Evolutionary conservation across 116 monocot genomes (phyloP), one percentile per base, ranked within the genome.

Genomic region (Trichopus zeylanicus): DNA sequence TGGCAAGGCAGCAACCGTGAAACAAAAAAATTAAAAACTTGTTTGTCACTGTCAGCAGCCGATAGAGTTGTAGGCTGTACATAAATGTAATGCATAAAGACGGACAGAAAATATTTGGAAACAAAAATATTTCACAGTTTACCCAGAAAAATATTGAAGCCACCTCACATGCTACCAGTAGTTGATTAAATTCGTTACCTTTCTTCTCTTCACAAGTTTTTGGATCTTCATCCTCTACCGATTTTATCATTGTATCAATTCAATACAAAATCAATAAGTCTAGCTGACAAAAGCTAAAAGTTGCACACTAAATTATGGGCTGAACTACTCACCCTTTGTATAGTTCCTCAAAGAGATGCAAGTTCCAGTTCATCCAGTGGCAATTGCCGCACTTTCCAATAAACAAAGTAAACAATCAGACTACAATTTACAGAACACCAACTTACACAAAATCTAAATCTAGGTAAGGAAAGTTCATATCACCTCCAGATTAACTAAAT

Each of bases 341-440:
- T 75, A 32, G 76, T 80, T 76, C 95, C 95, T 39, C 95, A 81
- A 61, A 90, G 74, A 75, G 95, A 97, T 56, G 91, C 87, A 69
- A 90, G 84, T 59, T 90, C 90, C 75, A 97, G 62, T 66, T 90
- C 95, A 84, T 97, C 90, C 61, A 97, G 87, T 56, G 95, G 84
- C 62, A 97, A 77, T 63, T 97, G 70, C 11, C 81, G 73, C 46
- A 97, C 78, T 87, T 95, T 70, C 56, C 23, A 57, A 30, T 20
- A 31, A 31, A 20, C 18, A 31, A 32, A 29, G 29, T 20, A 31
- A 33, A 33, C 13, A 55, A 35, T 51, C 42, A 55, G 54, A 59
- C 60, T 63, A 6, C 26, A 53, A 19, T n/a, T 52, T 66, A 19
- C 1, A 26, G 15, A 37, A 37, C 12, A 42, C 42, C 0, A 9